Conservation (phyloP, 441 rosid genomes). For the Adansonia grandidieri region DNA sequence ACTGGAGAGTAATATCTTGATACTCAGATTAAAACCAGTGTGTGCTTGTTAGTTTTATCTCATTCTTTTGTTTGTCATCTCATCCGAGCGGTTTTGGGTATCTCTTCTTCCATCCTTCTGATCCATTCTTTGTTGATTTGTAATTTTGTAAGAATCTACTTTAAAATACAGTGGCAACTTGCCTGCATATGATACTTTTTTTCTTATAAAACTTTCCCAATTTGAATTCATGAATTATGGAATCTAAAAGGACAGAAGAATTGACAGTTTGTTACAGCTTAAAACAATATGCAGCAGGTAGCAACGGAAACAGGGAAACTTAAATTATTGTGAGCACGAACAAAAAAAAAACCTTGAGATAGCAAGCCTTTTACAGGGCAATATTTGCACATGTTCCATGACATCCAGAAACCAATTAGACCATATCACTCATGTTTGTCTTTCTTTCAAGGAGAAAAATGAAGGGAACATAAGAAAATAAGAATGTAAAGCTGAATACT, state of each 20-base stretch:
- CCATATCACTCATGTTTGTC: neutral
- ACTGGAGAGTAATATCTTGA: slow-evolving; percentile 37
- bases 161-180: slow-evolving; percentile 59
- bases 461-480: neutral
- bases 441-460: slow-evolving; percentile 9
- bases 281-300: slow-evolving; percentile 21
- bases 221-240: slow-evolving; percentile 24
- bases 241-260: neutral
- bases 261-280: slow-evolving; percentile 19
- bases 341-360: slow-evolving; percentile 3
- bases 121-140: slow-evolving; percentile 56
- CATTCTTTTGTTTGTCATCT: slow-evolving; percentile 57
- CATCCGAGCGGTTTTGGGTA: slow-evolving; percentile 47
- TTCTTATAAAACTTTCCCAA: neutral
- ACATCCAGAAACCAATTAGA: slow-evolving; percentile 6
- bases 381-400: neutral
- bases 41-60: slow-evolving; percentile 50
- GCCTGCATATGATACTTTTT: slow-evolving; percentile 53
- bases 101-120: slow-evolving; percentile 41
- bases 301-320: slow-evolving; percentile 9
- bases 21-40: slow-evolving; percentile 44
- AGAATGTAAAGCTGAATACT: slow-evolving; percentile 30
- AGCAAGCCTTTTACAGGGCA: neutral
- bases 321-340: neutral
- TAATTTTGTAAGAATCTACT: slow-evolving; percentile 73